Evolutionary conservation across 2,329 filamentous ascomycete species (phyloP).

Genomic region (Apiospora phragmitis): DNA sequence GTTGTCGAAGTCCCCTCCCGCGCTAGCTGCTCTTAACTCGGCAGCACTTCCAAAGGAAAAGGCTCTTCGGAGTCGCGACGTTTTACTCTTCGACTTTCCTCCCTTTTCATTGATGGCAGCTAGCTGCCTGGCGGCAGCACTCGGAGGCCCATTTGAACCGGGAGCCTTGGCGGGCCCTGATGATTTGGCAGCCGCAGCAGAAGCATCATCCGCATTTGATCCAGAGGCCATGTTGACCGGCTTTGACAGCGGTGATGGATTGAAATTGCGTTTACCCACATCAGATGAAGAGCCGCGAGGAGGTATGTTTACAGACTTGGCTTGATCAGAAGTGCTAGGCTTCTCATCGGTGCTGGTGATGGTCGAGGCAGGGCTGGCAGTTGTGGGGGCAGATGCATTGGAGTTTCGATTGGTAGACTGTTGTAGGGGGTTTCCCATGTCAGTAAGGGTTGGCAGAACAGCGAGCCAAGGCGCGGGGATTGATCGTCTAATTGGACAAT

Average conservation of each 20-base stretch:
- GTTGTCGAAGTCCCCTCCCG: conserved; percentile 42
- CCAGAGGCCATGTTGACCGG: conserved; percentile 64
- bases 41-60: conserved; percentile 97
- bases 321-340: conserved; percentile 51
- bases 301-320: conserved; percentile 58
- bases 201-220: conserved; percentile 43
- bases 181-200: conserved; percentile 25
- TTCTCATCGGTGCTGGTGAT: conserved; percentile 45
- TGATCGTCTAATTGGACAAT: conserved; percentile 45
- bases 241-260: conserved; percentile 74
- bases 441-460: conserved; percentile 47
- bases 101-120: conserved; percentile 86
- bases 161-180: conserved; percentile 33
- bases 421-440: conserved; percentile 13
- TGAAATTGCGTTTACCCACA: conserved; percentile 63
- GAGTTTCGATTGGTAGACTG: conserved; percentile 62
- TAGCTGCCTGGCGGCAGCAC: conserved; percentile 80
- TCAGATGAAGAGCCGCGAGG: conserved; percentile 65
- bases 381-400: conserved; percentile 50
- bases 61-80: conserved; percentile 80
- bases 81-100: conserved; percentile 77
- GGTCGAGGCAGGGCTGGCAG: conserved; percentile 52
- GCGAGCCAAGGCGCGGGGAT: conserved; percentile 28
- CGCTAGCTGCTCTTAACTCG: conserved; percentile 71
- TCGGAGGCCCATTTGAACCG: conserved; percentile 41